Base-by-base conservation (phyloP, 495 filamentous ascomycete species). In the Ramalina peruviana region DNA sequence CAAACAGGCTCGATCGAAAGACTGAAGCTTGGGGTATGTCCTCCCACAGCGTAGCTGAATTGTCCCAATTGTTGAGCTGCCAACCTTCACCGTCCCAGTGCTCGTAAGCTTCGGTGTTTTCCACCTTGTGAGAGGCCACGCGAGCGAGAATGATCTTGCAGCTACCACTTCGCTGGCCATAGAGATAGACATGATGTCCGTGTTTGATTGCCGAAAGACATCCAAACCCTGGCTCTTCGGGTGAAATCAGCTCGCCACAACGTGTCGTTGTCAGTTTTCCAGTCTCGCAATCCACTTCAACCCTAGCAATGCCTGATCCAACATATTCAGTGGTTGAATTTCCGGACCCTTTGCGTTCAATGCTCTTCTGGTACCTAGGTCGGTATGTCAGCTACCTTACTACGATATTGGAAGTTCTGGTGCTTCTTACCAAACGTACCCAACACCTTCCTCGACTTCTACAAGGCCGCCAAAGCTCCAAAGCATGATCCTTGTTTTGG, bases 1-100 rank as follows among this genome's bases (percentile, higher is more conserved):
- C 61, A 23, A 66, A 66, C 3, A 66, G 47, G n/a, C 49, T 49
- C 1, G 60, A 56, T 27, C 52, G 46, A 37, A 60, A 53, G 19
- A 66, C 44, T n/a, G 48, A 48, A 17, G 62, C 63, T 27, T 66
- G 62, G 19, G 52, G 52, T 16, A 56, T 49, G 23, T 54, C 53
- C 16, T 52, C 41, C 25, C 60, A 50, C 2, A 60, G 51, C 17
- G 61, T 46, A 11, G 39, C 41, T 19, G 49, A 50, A 11, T 46
- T 36, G 5, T 42, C 40, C 15, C 47, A 54, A 21, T 54, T 42
- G 6, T 26, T 36, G 4, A 51, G 42, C 38, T 49, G 6, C 45
- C 45, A 66, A 12, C 41, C 30, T 6, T 23, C 37, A 0, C 62
- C 63, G 42, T 59, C 49, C 52, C 58, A 62, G 48, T 46, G 59